A percentile compares a stretch with the other conserved stretches of the same genome.
These are phyloP conservation scores for Auriscalpium orientale DNA, from an alignment of 768 basidiomycete species.

Conservation along the genomic window DNA sequence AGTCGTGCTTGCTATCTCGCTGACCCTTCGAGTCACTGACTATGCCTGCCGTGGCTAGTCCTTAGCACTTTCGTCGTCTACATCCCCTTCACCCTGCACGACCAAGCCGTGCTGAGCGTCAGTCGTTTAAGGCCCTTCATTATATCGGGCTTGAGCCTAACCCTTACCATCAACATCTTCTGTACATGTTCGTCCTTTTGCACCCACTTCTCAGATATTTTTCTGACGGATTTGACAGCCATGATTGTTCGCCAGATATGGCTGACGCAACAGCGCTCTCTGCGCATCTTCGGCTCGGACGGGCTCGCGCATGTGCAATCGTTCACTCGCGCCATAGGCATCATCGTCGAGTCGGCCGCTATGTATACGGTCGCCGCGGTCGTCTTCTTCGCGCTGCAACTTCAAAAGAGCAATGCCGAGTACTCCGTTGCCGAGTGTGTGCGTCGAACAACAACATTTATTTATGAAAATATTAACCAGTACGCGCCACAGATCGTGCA, in stretches of 20 bases:
- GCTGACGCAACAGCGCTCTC: not conserved
- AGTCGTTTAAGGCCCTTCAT: not conserved
- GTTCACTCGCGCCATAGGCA: conserved; percentile 16
- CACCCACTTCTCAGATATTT: too few species aligned
- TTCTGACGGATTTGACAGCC: not conserved
- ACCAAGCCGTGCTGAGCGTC: not conserved
- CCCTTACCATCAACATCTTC: not conserved
- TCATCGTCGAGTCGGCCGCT: conserved; percentile 24
- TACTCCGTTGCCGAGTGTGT: conserved; percentile 21
- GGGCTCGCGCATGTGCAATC: not conserved
- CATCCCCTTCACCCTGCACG: conserved; percentile 6
- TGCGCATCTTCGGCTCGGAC: not conserved
- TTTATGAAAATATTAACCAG: not conserved
- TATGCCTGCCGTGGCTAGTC: not conserved
- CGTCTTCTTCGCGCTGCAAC: conserved; percentile 15
- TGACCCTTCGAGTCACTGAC: not conserved
- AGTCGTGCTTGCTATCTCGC: conserved; percentile 5
- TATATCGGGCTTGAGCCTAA: not conserved
- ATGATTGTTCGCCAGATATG: not conserved
- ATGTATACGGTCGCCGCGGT: conserved; percentile 19
- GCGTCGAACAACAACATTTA: not conserved
- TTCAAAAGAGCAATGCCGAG: conserved; percentile 17
- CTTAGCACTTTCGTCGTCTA: conserved; percentile 3
- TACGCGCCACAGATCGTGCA: not conserved
- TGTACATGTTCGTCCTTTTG: not conserved